A percentile compares a stretch with the other conserved stretches of the same genome.
phyloP scores from a whole-genome alignment of 345 rosid genomes.

The Adansonia digitata region DNA sequence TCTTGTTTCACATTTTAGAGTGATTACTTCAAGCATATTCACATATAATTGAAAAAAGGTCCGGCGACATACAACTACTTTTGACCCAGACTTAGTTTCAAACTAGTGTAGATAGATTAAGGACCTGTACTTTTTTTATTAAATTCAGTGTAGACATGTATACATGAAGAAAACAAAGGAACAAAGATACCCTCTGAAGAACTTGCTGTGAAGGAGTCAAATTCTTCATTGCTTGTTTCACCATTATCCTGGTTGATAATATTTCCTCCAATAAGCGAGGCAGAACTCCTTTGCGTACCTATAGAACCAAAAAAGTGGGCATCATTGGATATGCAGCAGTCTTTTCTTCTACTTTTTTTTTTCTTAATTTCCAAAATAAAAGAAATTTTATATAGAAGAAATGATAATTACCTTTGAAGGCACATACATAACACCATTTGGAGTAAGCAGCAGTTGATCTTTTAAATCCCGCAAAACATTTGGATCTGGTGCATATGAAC shows the following conservation, averaged over 20 bases:
- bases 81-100: not conserved
- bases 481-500: constrained; percentile 60
- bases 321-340: not conserved
- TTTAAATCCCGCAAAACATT: constrained; percentile 46
- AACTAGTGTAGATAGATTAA: not conserved
- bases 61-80: not conserved
- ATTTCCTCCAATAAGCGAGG: constrained; percentile 93
- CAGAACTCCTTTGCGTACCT: constrained; percentile 77
- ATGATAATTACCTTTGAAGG: constrained; percentile 64
- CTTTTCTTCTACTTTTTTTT: not conserved
- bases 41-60: not conserved
- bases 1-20: not conserved
- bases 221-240: constrained; percentile 86
- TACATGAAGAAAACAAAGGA: not conserved
- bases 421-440: constrained; percentile 77
- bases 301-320: constrained; percentile 8
- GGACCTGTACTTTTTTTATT: not conserved
- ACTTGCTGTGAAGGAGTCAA: constrained; percentile 70
- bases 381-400: not conserved
- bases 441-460: constrained; percentile 61
- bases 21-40: not conserved
- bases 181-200: constrained; percentile 70
- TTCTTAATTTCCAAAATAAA: not conserved
- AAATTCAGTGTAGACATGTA: no score
- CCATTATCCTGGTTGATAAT: constrained; percentile 90